Evolutionary conservation across 352 stramenopile species (phyloP).

Genomic region (Globisporangium nodosum): DNA sequence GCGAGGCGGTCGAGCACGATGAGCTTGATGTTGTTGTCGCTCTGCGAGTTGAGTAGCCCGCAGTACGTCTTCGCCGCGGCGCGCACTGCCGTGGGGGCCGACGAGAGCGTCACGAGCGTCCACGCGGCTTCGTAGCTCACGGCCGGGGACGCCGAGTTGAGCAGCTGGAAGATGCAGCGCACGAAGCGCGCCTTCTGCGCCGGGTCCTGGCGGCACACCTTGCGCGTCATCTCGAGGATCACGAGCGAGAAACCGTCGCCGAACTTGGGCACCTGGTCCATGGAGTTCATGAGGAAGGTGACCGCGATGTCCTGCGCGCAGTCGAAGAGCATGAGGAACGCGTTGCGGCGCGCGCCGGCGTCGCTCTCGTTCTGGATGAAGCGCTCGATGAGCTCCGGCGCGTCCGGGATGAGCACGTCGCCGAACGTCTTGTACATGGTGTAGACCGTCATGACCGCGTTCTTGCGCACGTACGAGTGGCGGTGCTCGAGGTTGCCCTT

Average conservation of each 20-base stretch:
- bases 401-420: slow-evolving; percentile 95
- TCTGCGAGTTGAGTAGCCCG: slow-evolving; percentile 96
- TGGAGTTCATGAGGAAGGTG: slow-evolving; percentile 96
- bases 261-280: slow-evolving; percentile 94
- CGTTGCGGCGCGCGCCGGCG: slow-evolving; percentile 92
- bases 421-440: slow-evolving; percentile 97
- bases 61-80: slow-evolving; percentile 97
- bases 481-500: slow-evolving; percentile 98
- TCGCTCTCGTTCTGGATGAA: slow-evolving; percentile 96
- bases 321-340: slow-evolving; percentile 99
- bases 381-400: slow-evolving; percentile 95
- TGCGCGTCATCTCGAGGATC: slow-evolving; percentile 98
- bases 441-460: slow-evolving; percentile 97
- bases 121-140: slow-evolving; percentile 98
- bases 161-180: slow-evolving; percentile 96
- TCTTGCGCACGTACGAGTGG: slow-evolving; percentile 98
- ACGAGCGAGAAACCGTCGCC: slow-evolving; percentile 99
- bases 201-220: slow-evolving; percentile 97
- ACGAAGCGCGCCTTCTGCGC: slow-evolving; percentile 99
- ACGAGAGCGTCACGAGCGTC: slow-evolving; percentile 98
- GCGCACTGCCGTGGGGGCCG: slow-evolving; percentile 96
- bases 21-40: slow-evolving; percentile 99
- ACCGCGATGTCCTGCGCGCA: slow-evolving; percentile 96
- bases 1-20: slow-evolving; percentile 98
- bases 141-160: slow-evolving; percentile 89